These are phyloP conservation scores for Voacanga thouarsii DNA, from an alignment of 257 asterid species.

Conservation along the genomic window DNA sequence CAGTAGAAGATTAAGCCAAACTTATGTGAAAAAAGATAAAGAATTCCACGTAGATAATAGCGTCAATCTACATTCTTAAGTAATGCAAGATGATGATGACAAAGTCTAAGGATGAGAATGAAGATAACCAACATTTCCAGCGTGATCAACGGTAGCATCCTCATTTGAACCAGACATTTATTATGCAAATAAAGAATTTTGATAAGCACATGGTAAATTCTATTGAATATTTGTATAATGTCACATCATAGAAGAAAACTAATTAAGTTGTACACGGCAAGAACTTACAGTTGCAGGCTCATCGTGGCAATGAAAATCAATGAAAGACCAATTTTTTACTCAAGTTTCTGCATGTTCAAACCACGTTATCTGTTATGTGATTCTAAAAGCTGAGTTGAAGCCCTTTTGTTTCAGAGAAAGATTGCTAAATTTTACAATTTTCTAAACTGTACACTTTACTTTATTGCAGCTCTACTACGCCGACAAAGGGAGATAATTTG, in stretches of 20 bases:
- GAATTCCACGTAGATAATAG: neutral
- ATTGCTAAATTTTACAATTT: neutral
- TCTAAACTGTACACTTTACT: neutral
- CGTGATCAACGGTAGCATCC: slow-evolving; percentile 12
- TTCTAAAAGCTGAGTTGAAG: no score
- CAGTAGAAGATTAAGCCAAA: neutral
- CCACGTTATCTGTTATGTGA: neutral
- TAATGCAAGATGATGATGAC: neutral
- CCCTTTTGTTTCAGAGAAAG: neutral
- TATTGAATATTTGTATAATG: neutral
- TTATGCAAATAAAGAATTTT: neutral
- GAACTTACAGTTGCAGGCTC: slow-evolving; percentile 1
- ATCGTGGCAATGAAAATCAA: neutral
- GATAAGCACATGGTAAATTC: neutral
- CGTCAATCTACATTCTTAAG: neutral
- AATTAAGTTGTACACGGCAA: slow-evolving; percentile 8
- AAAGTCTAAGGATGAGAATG: slow-evolving; percentile 1
- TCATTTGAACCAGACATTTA: neutral
- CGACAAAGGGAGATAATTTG: no score
- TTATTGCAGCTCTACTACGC: neutral
- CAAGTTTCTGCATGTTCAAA: neutral
- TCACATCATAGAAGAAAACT: neutral
- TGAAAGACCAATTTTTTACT: neutral
- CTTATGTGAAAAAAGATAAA: neutral
- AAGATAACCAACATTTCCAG: slow-evolving; percentile 1